Evolutionary conservation across 2,329 filamentous ascomycete genomes (phyloP), one percentile per base, ranked within the genome.

Genomic region (Arthrobotrys pseudoclavata): DNA sequence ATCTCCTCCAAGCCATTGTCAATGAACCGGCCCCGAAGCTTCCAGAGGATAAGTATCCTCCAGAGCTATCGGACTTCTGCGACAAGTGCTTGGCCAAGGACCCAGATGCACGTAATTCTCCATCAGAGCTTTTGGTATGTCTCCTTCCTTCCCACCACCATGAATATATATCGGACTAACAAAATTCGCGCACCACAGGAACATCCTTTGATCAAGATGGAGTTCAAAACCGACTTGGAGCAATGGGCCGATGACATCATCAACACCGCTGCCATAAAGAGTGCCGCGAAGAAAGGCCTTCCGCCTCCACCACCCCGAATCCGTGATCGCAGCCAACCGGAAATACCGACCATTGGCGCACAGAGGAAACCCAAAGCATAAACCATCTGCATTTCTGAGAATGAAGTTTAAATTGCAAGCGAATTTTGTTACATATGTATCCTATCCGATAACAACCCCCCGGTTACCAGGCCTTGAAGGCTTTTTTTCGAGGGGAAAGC

Each of bases 41-140:
- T 63, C 96, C 96, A 48, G 97, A 97, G 88, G 97, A 94, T 82
- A 96, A 98, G 83, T 99, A 99, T 87, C 96, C 96, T 0, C 89
- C 90, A 29, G 98, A 98, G 79, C 85, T 99, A 55, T 95, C 98
- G 81, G 94, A 98, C 80, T 97, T 98, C 89, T 95, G 98, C 74
- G 94, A 96, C 80, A 97, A 96, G 84, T 99, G 96, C 85, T 86
- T 99, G 80, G 90, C 91, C 84, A 99, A 99, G 86, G 90, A 92
- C 79, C 92, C 96, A 0, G 92, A 94, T 76, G 89, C 93, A 82
- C 90, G 96, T 64, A 96, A 95, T 63, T 98, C 96, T 4, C 96
- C 96, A 7, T 91, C 95, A 81, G 93, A 98, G 81, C 90, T 99
- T 77, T 97, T 92, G 85, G 75, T 78, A 71, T 5, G 75, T 57